phyloP scores from a whole-genome alignment of 2,329 filamentous ascomycete genomes.

The Dryadomyces quercus-mongolicae region DNA sequence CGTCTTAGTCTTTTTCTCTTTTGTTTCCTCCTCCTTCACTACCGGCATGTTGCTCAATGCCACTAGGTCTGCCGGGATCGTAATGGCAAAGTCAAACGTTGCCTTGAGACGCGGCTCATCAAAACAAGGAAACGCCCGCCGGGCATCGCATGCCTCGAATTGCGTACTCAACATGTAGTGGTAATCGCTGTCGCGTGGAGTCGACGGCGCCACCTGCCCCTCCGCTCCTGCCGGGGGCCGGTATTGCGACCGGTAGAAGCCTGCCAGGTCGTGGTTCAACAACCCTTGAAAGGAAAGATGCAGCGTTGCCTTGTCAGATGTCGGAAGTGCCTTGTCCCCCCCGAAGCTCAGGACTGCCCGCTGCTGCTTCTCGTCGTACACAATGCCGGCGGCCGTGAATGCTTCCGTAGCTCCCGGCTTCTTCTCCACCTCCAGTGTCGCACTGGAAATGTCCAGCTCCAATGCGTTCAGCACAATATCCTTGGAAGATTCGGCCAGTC shows the following conservation, averaged over 20 bases:
- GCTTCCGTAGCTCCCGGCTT: slow-evolving; percentile 34
- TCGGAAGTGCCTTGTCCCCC: slow-evolving; percentile 45
- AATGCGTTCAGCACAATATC: slow-evolving; percentile 77
- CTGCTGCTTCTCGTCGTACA: slow-evolving; percentile 75
- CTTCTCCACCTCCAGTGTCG: slow-evolving; percentile 45
- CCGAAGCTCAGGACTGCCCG: slow-evolving; percentile 66
- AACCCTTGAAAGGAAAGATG: slow-evolving; percentile 55
- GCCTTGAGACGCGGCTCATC: slow-evolving; percentile 97
- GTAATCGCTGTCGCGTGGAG: slow-evolving; percentile 58
- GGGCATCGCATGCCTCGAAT: slow-evolving; percentile 92
- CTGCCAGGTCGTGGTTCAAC: slow-evolving; percentile 91
- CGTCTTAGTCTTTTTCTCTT: slow-evolving; percentile 36
- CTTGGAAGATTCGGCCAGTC: slow-evolving; percentile 58
- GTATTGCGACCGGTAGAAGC: slow-evolving; percentile 82
- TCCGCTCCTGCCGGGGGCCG: slow-evolving; percentile 49
- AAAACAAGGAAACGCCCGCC: slow-evolving; percentile 92
- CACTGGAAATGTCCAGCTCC: slow-evolving; percentile 62
- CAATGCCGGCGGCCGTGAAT: slow-evolving; percentile 50
- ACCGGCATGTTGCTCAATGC: slow-evolving; percentile 94
- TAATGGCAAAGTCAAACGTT: slow-evolving; percentile 86
- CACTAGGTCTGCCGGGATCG: slow-evolving; percentile 77
- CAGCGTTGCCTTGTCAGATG: slow-evolving; percentile 52
- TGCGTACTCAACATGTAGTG: slow-evolving; percentile 86
- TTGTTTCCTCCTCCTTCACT: slow-evolving; percentile 45
- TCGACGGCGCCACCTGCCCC: slow-evolving; percentile 54